A percentile compares a stretch with the other conserved stretches of the same genome.
Conservation (phyloP, 2,329 filamentous ascomycete species). For the Dothiorella sarmentorum region DNA sequence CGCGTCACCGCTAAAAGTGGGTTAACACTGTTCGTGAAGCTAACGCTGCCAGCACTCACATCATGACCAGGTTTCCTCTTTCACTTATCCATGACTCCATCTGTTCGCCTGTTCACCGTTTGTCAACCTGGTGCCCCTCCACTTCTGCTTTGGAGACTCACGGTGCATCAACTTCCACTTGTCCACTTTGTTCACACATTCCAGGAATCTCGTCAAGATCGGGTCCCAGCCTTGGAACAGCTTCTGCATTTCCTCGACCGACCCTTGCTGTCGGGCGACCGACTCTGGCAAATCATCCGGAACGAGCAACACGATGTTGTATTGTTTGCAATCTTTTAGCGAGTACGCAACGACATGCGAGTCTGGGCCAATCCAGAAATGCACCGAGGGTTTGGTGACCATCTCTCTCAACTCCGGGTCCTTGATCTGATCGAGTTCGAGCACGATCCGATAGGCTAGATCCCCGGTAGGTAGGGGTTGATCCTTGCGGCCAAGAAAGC, state of each 20-base stretch:
- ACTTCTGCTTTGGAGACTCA: not conserved
- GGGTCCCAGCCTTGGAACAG: slow-evolving; percentile 65
- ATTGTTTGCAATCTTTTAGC: slow-evolving; percentile 56
- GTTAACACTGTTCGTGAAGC: slow-evolving; percentile 44
- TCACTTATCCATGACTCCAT: slow-evolving; percentile 17
- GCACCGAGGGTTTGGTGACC: slow-evolving; percentile 51
- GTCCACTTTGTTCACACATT: slow-evolving; percentile 56
- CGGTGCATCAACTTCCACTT: slow-evolving; percentile 68
- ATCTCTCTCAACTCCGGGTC: slow-evolving; percentile 52
- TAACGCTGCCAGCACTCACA: slow-evolving; percentile 50
- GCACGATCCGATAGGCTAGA: slow-evolving; percentile 61
- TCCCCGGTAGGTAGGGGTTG: slow-evolving; percentile 59
- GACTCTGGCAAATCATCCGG: slow-evolving; percentile 60
- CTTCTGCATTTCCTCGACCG: slow-evolving; percentile 58
- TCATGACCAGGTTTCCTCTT: slow-evolving; percentile 35
- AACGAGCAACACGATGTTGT: slow-evolving; percentile 63
- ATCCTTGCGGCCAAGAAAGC: slow-evolving; percentile 46
- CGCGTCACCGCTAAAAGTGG: slow-evolving; percentile 28
- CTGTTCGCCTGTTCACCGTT: not conserved
- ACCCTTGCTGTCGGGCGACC: slow-evolving; percentile 52
- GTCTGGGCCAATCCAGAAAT: slow-evolving; percentile 63
- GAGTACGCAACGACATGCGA: slow-evolving; percentile 63
- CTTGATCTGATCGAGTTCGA: slow-evolving; percentile 50
- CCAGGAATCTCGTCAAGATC: slow-evolving; percentile 46
- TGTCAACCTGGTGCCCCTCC: not conserved